Evolutionary conservation across 2,329 filamentous ascomycete species (phyloP).

Genomic region (Colletotrichum zoysiae): DNA sequence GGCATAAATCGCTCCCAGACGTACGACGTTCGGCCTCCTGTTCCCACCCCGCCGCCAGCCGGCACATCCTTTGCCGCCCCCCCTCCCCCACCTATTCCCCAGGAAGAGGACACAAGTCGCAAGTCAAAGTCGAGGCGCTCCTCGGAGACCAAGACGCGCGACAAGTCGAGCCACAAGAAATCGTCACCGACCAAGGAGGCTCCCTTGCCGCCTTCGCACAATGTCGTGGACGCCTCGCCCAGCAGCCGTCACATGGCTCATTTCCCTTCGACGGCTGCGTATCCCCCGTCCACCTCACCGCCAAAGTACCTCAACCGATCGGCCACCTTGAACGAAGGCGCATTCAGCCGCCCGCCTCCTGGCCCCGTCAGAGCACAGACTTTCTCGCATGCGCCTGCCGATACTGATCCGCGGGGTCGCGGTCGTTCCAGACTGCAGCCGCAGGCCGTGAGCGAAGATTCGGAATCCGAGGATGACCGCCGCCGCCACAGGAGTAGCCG

Average conservation of each 20-base stretch:
- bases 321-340: slow-evolving; percentile 50
- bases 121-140: slow-evolving; percentile 42
- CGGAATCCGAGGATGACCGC: slow-evolving; percentile 52
- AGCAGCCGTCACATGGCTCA: slow-evolving; percentile 47
- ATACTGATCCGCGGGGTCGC: slow-evolving; percentile 51
- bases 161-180: slow-evolving; percentile 43
- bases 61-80: slow-evolving; percentile 21
- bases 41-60: slow-evolving; percentile 38
- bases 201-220: slow-evolving; percentile 30
- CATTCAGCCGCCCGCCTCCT: slow-evolving; percentile 48
- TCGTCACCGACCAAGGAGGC: slow-evolving; percentile 33
- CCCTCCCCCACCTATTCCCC: slow-evolving; percentile 29
- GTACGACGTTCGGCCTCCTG: slow-evolving; percentile 25
- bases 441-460: slow-evolving; percentile 50
- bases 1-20: slow-evolving; percentile 32
- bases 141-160: slow-evolving; percentile 40
- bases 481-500: slow-evolving; percentile 51
- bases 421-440: slow-evolving; percentile 53
- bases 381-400: slow-evolving; percentile 45
- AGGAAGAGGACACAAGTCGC: slow-evolving; percentile 38
- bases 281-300: slow-evolving; percentile 49
- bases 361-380: slow-evolving; percentile 50
- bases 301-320: slow-evolving; percentile 50
- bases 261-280: slow-evolving; percentile 47
- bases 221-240: slow-evolving; percentile 49